Evolutionary conservation across 2,329 filamentous ascomycete species (phyloP).

Genomic region (Nemania sp.): DNA sequence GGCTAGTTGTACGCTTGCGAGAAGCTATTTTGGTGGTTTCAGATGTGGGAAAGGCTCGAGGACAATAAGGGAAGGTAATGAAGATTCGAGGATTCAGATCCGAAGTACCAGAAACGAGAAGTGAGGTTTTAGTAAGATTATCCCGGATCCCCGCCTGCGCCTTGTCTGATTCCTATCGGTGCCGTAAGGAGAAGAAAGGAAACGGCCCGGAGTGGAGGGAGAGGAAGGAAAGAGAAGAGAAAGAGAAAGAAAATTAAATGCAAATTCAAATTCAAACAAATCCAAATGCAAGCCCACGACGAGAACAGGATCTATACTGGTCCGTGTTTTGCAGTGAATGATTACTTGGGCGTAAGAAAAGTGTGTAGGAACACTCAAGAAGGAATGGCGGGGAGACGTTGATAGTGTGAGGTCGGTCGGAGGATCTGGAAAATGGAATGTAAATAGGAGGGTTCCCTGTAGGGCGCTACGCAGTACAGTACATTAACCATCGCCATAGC

Average conservation of each 20-base stretch:
- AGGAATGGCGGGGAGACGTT: constrained; percentile 20
- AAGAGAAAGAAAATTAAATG: neutral
- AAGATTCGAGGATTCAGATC: constrained; percentile 14
- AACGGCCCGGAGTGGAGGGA: neutral
- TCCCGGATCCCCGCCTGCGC: neutral
- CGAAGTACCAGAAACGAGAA: constrained; percentile 7
- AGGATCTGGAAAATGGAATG: constrained; percentile 17
- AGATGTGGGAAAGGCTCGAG: constrained; percentile 30
- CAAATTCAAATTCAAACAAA: neutral
- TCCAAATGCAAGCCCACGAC: neutral
- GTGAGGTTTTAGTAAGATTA: neutral
- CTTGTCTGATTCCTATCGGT: constrained; percentile 3
- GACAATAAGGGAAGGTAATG: constrained; percentile 1
- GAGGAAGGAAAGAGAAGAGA: neutral
- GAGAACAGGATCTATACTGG: constrained; percentile 9
- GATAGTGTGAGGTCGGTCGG: constrained; percentile 2
- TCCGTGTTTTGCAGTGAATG: constrained; percentile 12
- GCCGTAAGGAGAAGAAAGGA: neutral
- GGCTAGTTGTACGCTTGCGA: constrained; percentile 3
- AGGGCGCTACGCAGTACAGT: no score
- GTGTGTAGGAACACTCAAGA: constrained; percentile 8
- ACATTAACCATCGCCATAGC: no score
- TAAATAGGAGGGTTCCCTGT: constrained; percentile 15
- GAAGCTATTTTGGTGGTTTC: constrained; percentile 31
- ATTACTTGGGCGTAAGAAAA: neutral